phyloP scores from a whole-genome alignment of 2,329 filamentous ascomycete genomes.

The Fusarium paranaense region DNA sequence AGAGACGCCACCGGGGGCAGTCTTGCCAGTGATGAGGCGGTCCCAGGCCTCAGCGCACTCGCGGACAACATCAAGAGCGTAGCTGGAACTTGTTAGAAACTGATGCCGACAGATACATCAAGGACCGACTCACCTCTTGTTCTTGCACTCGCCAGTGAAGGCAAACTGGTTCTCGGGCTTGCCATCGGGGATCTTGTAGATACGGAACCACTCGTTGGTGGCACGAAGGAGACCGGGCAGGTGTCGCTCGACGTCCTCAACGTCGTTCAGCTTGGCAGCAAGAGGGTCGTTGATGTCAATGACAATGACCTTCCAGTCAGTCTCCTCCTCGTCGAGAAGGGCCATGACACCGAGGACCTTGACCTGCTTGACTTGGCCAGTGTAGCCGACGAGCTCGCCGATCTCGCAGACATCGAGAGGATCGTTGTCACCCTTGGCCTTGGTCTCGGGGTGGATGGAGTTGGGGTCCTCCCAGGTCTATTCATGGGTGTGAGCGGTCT shows the following conservation, averaged over 20 bases:
- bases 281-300: slow-evolving; percentile 98
- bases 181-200: slow-evolving; percentile 99
- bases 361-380: slow-evolving; percentile 98
- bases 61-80: slow-evolving; percentile 93
- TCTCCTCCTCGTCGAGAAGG: slow-evolving; percentile 98
- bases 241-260: slow-evolving; percentile 99
- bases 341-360: slow-evolving; percentile 99
- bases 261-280: slow-evolving; percentile 95
- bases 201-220: slow-evolving; percentile 99
- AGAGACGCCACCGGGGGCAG: slow-evolving; percentile 79
- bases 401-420: slow-evolving; percentile 99
- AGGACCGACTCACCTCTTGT: slow-evolving; percentile 79
- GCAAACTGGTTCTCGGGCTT: slow-evolving; percentile 99
- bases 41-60: slow-evolving; percentile 99
- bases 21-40: slow-evolving; percentile 93
- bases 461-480: slow-evolving; percentile 99
- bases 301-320: slow-evolving; percentile 99
- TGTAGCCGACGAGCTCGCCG: slow-evolving; percentile 95
- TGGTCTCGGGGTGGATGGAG: slow-evolving; percentile 95
- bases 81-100: slow-evolving; percentile 60
- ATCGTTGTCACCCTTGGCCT: slow-evolving; percentile 99
- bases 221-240: slow-evolving; percentile 95
- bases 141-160: slow-evolving; percentile 99
- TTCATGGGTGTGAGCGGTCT: slow-evolving; percentile 19
- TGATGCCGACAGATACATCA: background rate